Percentiles rank a stretch among this genome's conserved stretches.
phyloP scores from a whole-genome alignment of 108 stramenopile genomes.

The Cyclotella baltica region DNA sequence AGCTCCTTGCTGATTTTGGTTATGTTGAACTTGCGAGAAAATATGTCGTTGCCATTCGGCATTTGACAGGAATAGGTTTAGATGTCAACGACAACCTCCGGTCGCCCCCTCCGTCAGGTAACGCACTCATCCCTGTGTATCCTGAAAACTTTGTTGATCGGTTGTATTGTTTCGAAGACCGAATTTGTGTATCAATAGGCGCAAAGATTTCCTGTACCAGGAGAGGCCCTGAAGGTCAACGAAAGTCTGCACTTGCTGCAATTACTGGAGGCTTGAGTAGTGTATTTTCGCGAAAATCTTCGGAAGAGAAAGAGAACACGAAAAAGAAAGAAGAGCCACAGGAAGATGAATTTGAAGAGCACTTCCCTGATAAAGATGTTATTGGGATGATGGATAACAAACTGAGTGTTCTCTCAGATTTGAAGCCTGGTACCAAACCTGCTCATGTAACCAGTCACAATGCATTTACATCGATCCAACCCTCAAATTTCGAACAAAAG shows the following conservation, averaged over 20 bases:
- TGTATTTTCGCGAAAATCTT: constrained; percentile 5
- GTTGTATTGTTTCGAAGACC: constrained; percentile 53
- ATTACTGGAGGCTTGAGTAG: constrained; percentile 26
- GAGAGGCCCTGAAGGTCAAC: constrained; percentile 18
- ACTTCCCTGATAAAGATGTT: constrained; percentile 6
- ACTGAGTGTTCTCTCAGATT: neutral
- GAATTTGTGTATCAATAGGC: constrained; percentile 44
- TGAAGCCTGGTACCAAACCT: neutral
- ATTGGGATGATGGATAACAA: neutral
- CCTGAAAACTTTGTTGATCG: constrained; percentile 32
- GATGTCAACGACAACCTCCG: neutral
- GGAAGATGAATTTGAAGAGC: neutral
- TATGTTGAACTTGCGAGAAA: constrained; percentile 53
- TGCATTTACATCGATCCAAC: neutral
- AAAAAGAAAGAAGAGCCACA: neutral
- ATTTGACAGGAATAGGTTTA: constrained; percentile 43
- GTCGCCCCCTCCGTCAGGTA: constrained; percentile 14
- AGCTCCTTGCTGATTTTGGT: constrained; percentile 76
- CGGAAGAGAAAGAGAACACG: neutral
- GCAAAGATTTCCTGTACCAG: constrained; percentile 38
- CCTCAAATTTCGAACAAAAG: neutral
- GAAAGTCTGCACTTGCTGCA: constrained; percentile 15
- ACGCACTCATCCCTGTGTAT: constrained; percentile 17
- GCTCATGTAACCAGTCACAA: neutral
- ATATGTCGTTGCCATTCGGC: constrained; percentile 66